Base-by-base conservation (phyloP, 2,329 filamentous ascomycete genomes). In the Pestalotiopsis sp. region DNA sequence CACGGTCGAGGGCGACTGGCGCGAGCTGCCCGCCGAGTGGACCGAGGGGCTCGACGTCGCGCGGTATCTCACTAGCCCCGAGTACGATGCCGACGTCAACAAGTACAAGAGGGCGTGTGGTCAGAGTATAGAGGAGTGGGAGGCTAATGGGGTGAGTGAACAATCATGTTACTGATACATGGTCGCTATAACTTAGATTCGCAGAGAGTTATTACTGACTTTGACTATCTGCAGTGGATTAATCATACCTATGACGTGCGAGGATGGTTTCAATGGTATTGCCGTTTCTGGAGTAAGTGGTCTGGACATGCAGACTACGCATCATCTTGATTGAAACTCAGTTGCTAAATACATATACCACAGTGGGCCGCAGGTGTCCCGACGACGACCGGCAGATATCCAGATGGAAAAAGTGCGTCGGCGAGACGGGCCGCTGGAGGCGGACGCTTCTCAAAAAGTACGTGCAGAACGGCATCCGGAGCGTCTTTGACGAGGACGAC, bases 241-340 rank as follows among this genome's bases (percentile, higher is more conserved):
- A 78, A 79, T n/a, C 85, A 87, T 70, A 78, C 80, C 27, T 81
- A 82, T 66, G 86, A 88, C 73, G 82, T 86, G 2, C 74, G 86
- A 60, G 86, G 86, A 5, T 88, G 85, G 86, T 87, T 87, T 71
- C 86, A 88, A 72, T 88, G 86, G 86, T 88, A 87, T 73, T 83
- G 81, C 63, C 81, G 85, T 0, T 87, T 87, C 74, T 87, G 83
- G 75, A 79, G 45, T 52, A n/a, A 52, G 45, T 52, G 4, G n/a
- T 9, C 7, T 9, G 2, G 23, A 9, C 5, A n/a, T 52, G 17
- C 9, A 9, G 41, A 45, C 13, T 17, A 17, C 41, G 3, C 14
- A 45, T 45, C 31, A 45, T 45, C 13, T 4, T 6, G 7, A 45
- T 45, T 45, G 14, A 13, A 3, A 2, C 17, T 17, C 2, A 4